phyloP scores from a whole-genome alignment of 495 filamentous ascomycete genomes.

The Xylaria grammica region DNA sequence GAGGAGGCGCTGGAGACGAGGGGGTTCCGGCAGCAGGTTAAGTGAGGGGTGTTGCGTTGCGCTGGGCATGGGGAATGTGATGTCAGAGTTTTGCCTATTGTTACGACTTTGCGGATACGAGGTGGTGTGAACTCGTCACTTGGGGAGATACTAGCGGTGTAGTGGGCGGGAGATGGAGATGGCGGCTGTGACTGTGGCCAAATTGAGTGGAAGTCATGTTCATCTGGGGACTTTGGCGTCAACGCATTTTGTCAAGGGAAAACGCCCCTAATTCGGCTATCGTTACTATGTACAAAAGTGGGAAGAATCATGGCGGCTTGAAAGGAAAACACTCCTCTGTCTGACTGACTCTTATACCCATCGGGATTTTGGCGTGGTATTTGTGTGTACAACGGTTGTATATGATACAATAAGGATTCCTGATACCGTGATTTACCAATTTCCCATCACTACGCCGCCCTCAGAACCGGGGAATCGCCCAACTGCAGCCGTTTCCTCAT shows the following conservation, averaged over 20 bases:
- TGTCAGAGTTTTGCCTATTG: neutral
- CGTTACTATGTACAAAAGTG: neutral
- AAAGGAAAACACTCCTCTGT: neutral
- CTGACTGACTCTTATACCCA: conserved; percentile 4
- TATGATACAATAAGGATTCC: conserved; percentile 31
- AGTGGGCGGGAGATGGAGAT: neutral
- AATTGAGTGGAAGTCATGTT: no score
- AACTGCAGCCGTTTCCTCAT: conserved; percentile 45
- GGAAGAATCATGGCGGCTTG: conserved; percentile 3
- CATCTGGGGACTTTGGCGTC: neutral
- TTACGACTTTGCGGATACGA: neutral
- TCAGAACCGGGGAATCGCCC: conserved; percentile 21
- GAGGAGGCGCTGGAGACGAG: conserved; percentile 36
- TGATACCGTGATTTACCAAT: conserved; percentile 33
- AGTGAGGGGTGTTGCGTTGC: conserved; percentile 24
- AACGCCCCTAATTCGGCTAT: neutral
- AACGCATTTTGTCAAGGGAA: neutral
- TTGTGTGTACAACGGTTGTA: conserved; percentile 24
- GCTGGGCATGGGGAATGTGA: neutral
- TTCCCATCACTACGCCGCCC: conserved; percentile 23
- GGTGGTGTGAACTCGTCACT: neutral
- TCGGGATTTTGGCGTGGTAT: conserved; percentile 7
- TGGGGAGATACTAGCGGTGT: neutral
- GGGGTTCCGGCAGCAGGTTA: conserved; percentile 51
- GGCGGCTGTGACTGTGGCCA: neutral